Percentiles rank a stretch among this genome's conserved stretches.
Evolutionary conservation across 352 stramenopile genomes (phyloP).

Genomic region (Halophytophthora batemanensis): DNA sequence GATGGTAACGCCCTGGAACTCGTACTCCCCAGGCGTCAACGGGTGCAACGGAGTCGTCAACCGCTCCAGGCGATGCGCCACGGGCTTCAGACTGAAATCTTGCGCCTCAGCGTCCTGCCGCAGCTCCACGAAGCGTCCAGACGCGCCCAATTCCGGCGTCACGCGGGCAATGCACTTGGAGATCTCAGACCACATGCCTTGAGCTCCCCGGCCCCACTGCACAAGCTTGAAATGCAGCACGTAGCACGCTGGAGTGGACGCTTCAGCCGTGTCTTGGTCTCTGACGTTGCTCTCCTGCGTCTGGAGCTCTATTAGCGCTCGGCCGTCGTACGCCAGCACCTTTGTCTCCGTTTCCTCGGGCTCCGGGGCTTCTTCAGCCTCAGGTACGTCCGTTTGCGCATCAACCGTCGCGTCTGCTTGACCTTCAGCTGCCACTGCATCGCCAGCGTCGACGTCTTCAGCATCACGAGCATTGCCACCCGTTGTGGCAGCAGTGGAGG

Average conservation of each 20-base stretch:
- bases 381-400: not conserved
- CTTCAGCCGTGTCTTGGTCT: no score
- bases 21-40: constrained; percentile 50
- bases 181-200: constrained; percentile 28
- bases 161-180: constrained; percentile 31
- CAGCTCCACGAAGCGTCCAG: constrained; percentile 27
- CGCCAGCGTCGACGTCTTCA: no score
- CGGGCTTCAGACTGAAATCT: constrained; percentile 24
- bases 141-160: constrained; percentile 11
- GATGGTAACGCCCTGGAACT: constrained; percentile 53
- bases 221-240: constrained; percentile 51
- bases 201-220: constrained; percentile 26
- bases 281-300: not conserved
- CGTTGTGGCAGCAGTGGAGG: not conserved
- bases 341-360: constrained; percentile 11
- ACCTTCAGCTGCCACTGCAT: not conserved
- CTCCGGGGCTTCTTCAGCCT: constrained; percentile 1
- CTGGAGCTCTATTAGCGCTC: constrained; percentile 26
- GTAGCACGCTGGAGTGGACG: constrained; percentile 14
- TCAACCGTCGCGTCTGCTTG: not conserved
- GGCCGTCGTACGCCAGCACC: constrained; percentile 26
- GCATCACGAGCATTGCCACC: no score
- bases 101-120: constrained; percentile 20
- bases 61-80: constrained; percentile 20
- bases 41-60: constrained; percentile 32